Evolutionary conservation across 495 filamentous ascomycete species (phyloP), one percentile per base, ranked within the genome.

Genomic region (Neurospora cerealis): DNA sequence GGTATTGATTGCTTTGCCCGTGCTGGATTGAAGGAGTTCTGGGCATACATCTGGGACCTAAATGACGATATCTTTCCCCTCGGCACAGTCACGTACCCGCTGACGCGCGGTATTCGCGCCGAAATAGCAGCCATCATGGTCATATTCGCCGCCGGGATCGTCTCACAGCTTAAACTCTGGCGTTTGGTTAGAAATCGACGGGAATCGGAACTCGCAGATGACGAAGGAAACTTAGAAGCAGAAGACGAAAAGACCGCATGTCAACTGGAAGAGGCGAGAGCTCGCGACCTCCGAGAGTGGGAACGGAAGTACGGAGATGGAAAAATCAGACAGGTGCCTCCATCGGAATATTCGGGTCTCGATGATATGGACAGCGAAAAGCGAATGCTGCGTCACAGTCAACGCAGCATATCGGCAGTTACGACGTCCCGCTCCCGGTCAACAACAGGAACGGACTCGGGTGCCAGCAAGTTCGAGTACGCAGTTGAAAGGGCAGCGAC

Each of bases 21-120:
- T 70, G 95, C 94, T 15, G 95, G 95, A 0, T 82, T 97, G 76
- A 97, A 96, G 79, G 95, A 98, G 79, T 98, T 98, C 74, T 98
- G 95, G 95, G 86, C 94, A 11, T 98, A 97, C 79, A 88, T 97
- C 40, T 98, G 95, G 95, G 86, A 85, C 70, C 84, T 98, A 42
- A 97, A 97, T 79, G 84, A 88, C 42, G 85, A 92, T 34, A 83
- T 93, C 5, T 98, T 98, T 77, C 95, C 95, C 0, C 82, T 93
- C 24, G 86, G 86, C 32, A 90, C 92, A 1, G 84, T 86, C 40
- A 94, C 91, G 0, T 98, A 97, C 79, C 95, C 95, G 0, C 85
- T 97, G 4, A 97, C 95, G 0, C 90, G 92, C 62, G 93, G 93
- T 13, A 96, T 97, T 46, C 87, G 88, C 13, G 95, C 95, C 32